Evolutionary conservation across 2,329 filamentous ascomycete species (phyloP), one percentile per base, ranked within the genome.

Genomic region (Penicillium psychrosexuale): DNA sequence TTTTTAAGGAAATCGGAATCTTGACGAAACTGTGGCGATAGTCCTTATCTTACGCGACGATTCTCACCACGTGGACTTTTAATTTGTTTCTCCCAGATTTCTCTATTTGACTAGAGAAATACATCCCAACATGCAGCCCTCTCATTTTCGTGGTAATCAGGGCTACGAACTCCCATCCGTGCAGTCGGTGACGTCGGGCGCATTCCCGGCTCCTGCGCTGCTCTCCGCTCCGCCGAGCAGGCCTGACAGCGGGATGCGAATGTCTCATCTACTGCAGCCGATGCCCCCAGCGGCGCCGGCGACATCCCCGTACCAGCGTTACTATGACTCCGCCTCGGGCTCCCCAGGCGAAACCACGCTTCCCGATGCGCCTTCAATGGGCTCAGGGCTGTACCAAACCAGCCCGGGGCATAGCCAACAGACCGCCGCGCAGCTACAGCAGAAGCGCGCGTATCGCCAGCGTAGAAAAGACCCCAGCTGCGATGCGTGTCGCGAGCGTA

Each of bases 401-500:
- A 67, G 68, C 28, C 73, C 78, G 24, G 80, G 79, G 64, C 72
- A 83, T 42, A 59, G 61, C 3, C 61, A 59, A 67, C 72, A 83
- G 61, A 87, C 89, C 63, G 85, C 80, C 66, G 72, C 83, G 61
- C 88, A 89, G 64, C 84, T 88, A 31, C 91, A 71, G 45, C 71
- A 96, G 72, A 97, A 97, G 74, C 82, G 94, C 69, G 93, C 94
- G 3, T 99, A 97, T 77, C 86, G 94, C 24, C 94, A 99, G 72
- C 82, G 94, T 62, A 84, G 94, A 64, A 99, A 99, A 71, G 94
- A 99, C 67, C 94, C 94, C 1, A 97, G 91, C 69, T 99, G 94
- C 73, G 94, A 99, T 78, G 94, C 94, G 47, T 99, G 94, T 72
- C 84, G 94, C 57, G 94, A 99, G 69, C 81, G 84, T 44, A 87